These are phyloP conservation scores for Hordeum vulgare DNA, from an alignment of 176 grass and related monocot genomes.

Conservation along the genomic window MorexV3_pseudomolecules_assembly NC_058519.1:594739293-594739792, in stretches of 20 bases:
- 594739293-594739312: slow-evolving; percentile 14
- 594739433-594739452: not conserved
- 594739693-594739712: too few relatives aligned
- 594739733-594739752: not conserved
- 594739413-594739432: not conserved
- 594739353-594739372: not conserved
- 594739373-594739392: not conserved
- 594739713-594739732: slow-evolving; percentile 3
- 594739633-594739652: too few relatives aligned
- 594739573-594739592: not conserved
- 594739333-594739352: not conserved
- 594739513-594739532: slow-evolving; percentile 14
- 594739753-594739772: slow-evolving; percentile 1
- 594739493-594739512: not conserved
- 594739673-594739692: too few relatives aligned
- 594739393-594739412: not conserved
- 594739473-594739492: not conserved
- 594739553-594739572: not conserved
- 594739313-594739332: not conserved
- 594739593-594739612: too few relatives aligned
- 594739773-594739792: not conserved
- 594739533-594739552: slow-evolving; percentile 4
- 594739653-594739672: too few relatives aligned
- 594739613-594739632: too few relatives aligned
- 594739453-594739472: not conserved